phyloP scores from a whole-genome alignment of 163 green algal genomes.

The Chlamydomonas reinhardtii region DNA sequence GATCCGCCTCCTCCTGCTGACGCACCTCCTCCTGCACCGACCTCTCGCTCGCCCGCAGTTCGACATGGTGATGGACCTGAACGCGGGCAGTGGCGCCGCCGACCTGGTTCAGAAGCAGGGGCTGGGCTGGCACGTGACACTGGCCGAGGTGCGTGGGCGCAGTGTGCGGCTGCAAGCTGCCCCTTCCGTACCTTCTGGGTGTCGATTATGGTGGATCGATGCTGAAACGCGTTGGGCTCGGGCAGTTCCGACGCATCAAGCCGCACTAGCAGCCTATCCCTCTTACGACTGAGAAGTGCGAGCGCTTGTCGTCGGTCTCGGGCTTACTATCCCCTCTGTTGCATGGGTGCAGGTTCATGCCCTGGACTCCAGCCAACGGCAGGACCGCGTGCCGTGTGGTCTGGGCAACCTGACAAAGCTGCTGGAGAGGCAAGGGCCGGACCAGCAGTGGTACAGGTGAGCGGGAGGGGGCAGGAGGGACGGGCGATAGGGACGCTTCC shows the following conservation, averaged over 20 bases:
- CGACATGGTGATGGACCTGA: constrained; percentile 30
- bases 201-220: too few relatives aligned
- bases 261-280: too few relatives aligned
- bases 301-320: too few relatives aligned
- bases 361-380: background rate
- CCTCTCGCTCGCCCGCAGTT: background rate
- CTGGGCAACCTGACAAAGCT: background rate
- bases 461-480: background rate
- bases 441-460: background rate
- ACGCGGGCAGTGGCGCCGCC: background rate
- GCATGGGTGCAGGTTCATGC: background rate
- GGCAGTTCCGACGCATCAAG: too few relatives aligned
- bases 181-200: too few relatives aligned
- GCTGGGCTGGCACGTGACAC: constrained; percentile 1
- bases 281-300: too few relatives aligned
- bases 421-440: background rate
- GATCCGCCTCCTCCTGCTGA: too few relatives aligned
- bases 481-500: too few relatives aligned
- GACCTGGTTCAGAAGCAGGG: constrained; percentile 1
- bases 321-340: too few relatives aligned
- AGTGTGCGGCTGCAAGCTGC: too few relatives aligned
- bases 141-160: constrained; percentile 16
- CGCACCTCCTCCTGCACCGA: too few relatives aligned
- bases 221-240: too few relatives aligned
- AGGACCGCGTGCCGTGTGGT: background rate